Conservation (phyloP, 352 stramenopile genomes). For the Poterioochromonas sp. region DNA sequence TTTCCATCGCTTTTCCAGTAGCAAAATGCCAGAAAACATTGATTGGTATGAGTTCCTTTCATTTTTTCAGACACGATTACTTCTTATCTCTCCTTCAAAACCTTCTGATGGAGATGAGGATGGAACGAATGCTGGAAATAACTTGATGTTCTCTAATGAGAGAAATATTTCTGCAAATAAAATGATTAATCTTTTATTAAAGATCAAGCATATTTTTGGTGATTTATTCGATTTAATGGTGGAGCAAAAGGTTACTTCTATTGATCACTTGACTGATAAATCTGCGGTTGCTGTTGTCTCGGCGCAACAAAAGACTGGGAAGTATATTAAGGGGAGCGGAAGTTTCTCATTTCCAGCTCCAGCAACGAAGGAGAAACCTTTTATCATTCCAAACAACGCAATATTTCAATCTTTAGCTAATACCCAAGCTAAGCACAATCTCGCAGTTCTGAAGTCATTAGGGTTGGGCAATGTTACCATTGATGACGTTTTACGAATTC, state of each 20-base stretch:
- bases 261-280: not conserved
- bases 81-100: too few species aligned
- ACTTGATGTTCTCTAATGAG: not conserved
- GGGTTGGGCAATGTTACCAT: not conserved
- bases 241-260: not conserved
- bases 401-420: not conserved
- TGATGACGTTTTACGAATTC: not conserved
- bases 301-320: too few species aligned
- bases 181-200: not conserved
- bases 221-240: too few species aligned
- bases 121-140: not conserved
- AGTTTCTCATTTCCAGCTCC: too few species aligned
- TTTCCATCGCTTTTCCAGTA: constrained; percentile 19
- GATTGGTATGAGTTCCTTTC: constrained; percentile 37
- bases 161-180: not conserved
- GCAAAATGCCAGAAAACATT: constrained; percentile 7
- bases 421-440: not conserved
- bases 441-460: not conserved
- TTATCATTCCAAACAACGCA: not conserved
- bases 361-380: not conserved
- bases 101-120: not conserved
- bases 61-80: constrained; percentile 27
- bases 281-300: not conserved
- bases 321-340: too few species aligned
- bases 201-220: too few species aligned